phyloP scores from a whole-genome alignment of 345 rosid genomes.

The Citrus sp. region DNA sequence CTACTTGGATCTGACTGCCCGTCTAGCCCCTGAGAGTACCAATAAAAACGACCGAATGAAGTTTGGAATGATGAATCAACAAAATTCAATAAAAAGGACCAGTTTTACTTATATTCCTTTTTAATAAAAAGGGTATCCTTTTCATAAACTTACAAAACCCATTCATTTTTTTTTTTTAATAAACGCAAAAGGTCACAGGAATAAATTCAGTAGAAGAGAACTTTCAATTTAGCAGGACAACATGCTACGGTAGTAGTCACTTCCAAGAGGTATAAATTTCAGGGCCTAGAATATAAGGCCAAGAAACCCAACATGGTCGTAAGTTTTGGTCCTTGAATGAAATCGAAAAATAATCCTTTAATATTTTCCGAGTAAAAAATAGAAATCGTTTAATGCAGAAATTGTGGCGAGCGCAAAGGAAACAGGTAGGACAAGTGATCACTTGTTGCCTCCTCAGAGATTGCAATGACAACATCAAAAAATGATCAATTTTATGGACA shows the following conservation, averaged over 20 bases:
- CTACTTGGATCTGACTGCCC: constrained; percentile 83
- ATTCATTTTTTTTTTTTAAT: not conserved
- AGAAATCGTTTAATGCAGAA: not conserved
- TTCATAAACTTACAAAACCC: not conserved
- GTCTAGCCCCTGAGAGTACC: constrained; percentile 53
- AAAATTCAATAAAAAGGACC: not conserved
- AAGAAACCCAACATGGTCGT: not conserved
- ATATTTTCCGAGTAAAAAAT: not conserved
- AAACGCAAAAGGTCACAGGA: too few species aligned
- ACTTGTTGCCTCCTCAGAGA: not conserved
- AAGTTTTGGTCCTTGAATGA: not conserved
- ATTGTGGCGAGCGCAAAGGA: too few species aligned
- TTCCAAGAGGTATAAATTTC: not conserved
- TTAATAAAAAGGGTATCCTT: not conserved
- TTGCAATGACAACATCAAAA: not conserved
- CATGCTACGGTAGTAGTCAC: not conserved
- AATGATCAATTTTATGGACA: not conserved
- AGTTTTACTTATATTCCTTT: not conserved
- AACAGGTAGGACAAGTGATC: too few species aligned
- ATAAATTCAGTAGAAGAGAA: too few species aligned
- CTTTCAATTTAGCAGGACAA: not conserved
- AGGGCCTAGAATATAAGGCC: not conserved
- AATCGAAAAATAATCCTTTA: not conserved
- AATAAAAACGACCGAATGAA: not conserved
- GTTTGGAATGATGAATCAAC: not conserved